Conservation (phyloP, 306 rosid genomes). For the Lathyrus tuberosus region DNA sequence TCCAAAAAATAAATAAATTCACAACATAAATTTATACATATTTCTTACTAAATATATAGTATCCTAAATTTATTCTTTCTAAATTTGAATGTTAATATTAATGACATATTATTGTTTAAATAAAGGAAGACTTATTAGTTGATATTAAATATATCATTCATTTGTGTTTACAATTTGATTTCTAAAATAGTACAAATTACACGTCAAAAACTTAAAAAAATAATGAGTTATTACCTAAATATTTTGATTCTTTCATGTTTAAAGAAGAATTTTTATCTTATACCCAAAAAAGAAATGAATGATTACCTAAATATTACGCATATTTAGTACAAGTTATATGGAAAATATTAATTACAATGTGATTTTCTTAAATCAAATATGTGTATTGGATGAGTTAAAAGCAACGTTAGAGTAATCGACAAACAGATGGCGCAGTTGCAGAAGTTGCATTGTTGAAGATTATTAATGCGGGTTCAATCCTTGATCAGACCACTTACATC, state of each 20-base stretch:
- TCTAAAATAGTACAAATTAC: background rate
- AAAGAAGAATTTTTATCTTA: background rate
- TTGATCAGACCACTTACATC: background rate
- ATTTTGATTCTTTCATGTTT: no score
- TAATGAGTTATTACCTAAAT: background rate
- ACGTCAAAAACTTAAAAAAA: background rate
- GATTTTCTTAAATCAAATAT: no score
- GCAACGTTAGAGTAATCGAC: no score
- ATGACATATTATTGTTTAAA: background rate
- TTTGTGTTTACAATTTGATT: background rate
- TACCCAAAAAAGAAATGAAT: background rate
- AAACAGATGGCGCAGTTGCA: background rate
- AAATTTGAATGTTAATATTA: background rate
- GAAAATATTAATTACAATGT: no score
- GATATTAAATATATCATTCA: background rate
- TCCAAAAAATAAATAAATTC: background rate
- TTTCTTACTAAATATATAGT: background rate
- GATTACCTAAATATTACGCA: background rate
- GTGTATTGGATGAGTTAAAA: no score
- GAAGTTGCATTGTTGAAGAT: background rate
- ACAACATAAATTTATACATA: background rate
- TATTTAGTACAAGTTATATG: no score
- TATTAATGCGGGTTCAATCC: background rate
- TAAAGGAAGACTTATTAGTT: background rate
- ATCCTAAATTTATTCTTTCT: background rate